phyloP scores from a whole-genome alignment of 2,329 filamentous ascomycete species.

The Fusarium paranaense region DNA sequence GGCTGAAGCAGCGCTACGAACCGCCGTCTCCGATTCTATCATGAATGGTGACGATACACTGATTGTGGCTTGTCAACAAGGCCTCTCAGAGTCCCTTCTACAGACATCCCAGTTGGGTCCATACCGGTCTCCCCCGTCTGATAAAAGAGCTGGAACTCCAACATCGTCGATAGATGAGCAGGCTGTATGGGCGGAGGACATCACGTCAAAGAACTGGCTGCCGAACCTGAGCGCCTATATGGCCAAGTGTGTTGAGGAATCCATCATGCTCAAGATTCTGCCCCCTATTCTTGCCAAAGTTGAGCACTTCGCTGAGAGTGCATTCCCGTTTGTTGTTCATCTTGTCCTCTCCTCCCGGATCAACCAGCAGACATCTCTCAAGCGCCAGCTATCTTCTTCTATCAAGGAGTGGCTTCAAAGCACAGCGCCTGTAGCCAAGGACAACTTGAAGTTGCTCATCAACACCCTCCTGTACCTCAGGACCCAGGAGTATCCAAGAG shows the following conservation, averaged over 20 bases:
- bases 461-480: constrained; percentile 89
- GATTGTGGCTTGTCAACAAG: constrained; percentile 62
- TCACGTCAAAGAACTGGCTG: constrained; percentile 69
- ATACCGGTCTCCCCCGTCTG: constrained; percentile 68
- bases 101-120: constrained; percentile 67
- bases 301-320: constrained; percentile 75
- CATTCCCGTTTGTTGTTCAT: constrained; percentile 89
- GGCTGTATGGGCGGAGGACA: constrained; percentile 48
- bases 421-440: constrained; percentile 55
- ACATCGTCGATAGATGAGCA: constrained; percentile 25
- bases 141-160: constrained; percentile 44
- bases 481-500: constrained; percentile 79
- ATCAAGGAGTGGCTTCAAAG: constrained; percentile 72
- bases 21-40: constrained; percentile 66
- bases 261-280: constrained; percentile 77
- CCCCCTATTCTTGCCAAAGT: constrained; percentile 74
- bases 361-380: constrained; percentile 69
- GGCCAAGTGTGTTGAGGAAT: constrained; percentile 67
- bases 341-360: constrained; percentile 78
- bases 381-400: constrained; percentile 72
- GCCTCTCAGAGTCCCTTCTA: constrained; percentile 63
- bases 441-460: constrained; percentile 79
- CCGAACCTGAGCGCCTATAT: constrained; percentile 71
- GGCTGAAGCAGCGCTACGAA: constrained; percentile 70
- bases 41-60: constrained; percentile 60